Base-by-base conservation (phyloP, 768 basidiomycete species). In the Boletales sp. region DNA sequence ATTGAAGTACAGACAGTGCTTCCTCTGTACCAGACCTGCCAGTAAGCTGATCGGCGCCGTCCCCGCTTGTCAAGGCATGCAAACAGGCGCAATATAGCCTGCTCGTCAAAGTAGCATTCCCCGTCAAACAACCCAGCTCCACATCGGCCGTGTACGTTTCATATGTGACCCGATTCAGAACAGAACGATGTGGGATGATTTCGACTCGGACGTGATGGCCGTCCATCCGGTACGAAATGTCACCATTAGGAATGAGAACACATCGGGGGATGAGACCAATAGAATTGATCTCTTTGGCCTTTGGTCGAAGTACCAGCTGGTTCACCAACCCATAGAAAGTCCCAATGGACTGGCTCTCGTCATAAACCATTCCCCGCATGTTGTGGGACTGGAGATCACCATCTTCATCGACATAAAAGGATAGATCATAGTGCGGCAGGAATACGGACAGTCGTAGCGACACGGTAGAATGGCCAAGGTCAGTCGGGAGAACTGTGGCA, bases 11-110 rank as follows among this genome's bases (percentile, higher is more conserved):
- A 18, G 62, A 52, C 6, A 78, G 54, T 0, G 77, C 77, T 41
- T 78, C 69, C 32, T 75, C 69, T 3, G 69, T 70, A 12, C 78
- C 79, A 0, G 71, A 73, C n/a, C 70, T 69, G 15, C 56, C 53
- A 0, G 72, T 75, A 21, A 80, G 63, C 0, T 76, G 75, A 54
- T 80, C 78, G 2, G 64, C 59, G 9, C 73, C 60, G 31, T 65
- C 66, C 24, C 72, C 45, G 12, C 71, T 70, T 2, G 71, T 78
- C 14, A 75, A 45, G 9, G 74, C 72, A 40, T 81, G 78, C 8
- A 81, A 60, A 45, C 75, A 74, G 1, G 70, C 64, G 42, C 60
- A 63, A 48, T 66, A 75, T 10, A 77, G 59, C 38, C 52, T 58
- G 37, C 54, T 64, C 1, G 51, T 55, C 35, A 71, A 42, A 14